Conservation (phyloP, 2,329 filamentous ascomycete species). For the Aspergillus ustus region DNA sequence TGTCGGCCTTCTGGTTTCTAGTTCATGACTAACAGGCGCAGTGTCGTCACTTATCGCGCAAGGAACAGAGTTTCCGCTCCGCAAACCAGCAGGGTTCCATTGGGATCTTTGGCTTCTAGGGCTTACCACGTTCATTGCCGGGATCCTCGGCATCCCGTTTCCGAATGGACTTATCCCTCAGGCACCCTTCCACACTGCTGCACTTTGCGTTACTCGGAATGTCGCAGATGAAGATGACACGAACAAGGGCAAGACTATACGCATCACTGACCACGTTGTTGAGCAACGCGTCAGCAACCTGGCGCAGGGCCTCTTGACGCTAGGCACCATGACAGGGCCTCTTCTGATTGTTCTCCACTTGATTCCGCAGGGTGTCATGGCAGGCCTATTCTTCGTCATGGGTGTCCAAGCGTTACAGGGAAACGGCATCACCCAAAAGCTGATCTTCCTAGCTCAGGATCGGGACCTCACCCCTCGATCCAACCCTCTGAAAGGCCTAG, state of each 20-base stretch:
- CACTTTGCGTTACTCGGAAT: conserved; percentile 71
- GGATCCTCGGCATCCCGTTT: conserved; percentile 76
- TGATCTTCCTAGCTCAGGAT: conserved; percentile 72
- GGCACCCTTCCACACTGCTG: conserved; percentile 79
- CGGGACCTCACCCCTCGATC: conserved; percentile 59
- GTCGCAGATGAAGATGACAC: conserved; percentile 62
- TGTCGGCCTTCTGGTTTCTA: conserved; percentile 21
- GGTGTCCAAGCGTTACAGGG: conserved; percentile 75
- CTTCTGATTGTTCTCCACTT: conserved; percentile 74
- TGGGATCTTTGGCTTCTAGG: conserved; percentile 85
- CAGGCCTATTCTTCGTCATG: conserved; percentile 85
- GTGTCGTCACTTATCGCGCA: conserved; percentile 83
- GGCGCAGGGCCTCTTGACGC: conserved; percentile 74
- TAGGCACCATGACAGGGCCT: conserved; percentile 78
- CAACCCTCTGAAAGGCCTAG: conserved; percentile 65
- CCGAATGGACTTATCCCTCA: conserved; percentile 85
- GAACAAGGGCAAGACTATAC: conserved; percentile 61
- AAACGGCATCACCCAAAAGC: conserved; percentile 77
- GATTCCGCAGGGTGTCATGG: conserved; percentile 78
- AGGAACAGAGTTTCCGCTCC: conserved; percentile 79
- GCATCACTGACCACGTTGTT: conserved; percentile 64
- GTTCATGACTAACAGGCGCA: conserved; percentile 34
- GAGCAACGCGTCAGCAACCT: conserved; percentile 82
- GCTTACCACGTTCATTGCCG: conserved; percentile 74
- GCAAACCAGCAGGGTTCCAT: conserved; percentile 81